These are phyloP conservation scores for Lentinula sp. DNA, from an alignment of 768 basidiomycete genomes.

Conservation along the genomic window DNA sequence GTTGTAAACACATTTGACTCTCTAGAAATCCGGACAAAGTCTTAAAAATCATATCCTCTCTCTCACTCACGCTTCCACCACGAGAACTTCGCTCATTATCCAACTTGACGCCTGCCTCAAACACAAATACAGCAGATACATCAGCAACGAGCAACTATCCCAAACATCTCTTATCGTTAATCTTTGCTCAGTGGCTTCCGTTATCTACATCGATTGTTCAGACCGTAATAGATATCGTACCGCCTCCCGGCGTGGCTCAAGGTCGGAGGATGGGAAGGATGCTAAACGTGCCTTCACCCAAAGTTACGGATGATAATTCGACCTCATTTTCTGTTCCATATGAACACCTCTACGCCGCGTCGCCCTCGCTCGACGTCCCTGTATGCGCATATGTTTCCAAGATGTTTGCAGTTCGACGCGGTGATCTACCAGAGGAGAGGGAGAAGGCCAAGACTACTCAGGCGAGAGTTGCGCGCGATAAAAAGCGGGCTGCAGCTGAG, in stretches of 20 bases:
- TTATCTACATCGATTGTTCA: constrained; percentile 92
- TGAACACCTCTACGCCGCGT: constrained; percentile 70
- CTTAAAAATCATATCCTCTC: constrained; percentile 75
- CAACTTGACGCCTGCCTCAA: background rate
- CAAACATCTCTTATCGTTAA: constrained; percentile 72
- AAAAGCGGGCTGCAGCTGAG: constrained; percentile 17
- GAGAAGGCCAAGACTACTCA: constrained; percentile 72
- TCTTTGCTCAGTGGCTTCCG: constrained; percentile 95
- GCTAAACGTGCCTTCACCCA: constrained; percentile 63
- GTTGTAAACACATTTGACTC: constrained; percentile 4
- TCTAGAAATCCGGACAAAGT: constrained; percentile 85
- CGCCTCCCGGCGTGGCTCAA: constrained; percentile 80
- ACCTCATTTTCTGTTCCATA: constrained; percentile 44
- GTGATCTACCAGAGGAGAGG: constrained; percentile 84
- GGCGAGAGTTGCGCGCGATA: constrained; percentile 58
- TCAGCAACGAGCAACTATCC: constrained; percentile 54
- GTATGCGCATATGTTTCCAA: constrained; percentile 92
- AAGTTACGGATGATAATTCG: constrained; percentile 28
- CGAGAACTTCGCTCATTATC: constrained; percentile 73
- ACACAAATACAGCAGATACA: background rate
- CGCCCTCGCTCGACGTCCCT: constrained; percentile 46
- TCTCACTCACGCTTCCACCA: constrained; percentile 77
- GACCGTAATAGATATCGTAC: constrained; percentile 88
- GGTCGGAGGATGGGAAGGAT: constrained; percentile 82
- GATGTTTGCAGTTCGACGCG: constrained; percentile 88